Evolutionary conservation across 345 rosid species (phyloP).

Genomic region (Lumnitzera littorea): DNA sequence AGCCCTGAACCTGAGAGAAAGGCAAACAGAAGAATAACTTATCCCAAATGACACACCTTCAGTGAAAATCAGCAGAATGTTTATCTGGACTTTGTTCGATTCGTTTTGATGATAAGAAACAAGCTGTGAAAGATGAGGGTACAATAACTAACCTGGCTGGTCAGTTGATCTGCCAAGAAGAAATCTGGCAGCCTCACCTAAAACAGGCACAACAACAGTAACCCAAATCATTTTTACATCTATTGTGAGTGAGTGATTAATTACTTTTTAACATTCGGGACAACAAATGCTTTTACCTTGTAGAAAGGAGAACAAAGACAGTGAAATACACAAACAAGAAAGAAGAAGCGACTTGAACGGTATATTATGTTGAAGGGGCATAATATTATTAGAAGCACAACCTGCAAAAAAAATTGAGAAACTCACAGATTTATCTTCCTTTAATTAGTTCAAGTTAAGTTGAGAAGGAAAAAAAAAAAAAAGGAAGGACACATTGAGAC

Average conservation of each 20-base stretch:
- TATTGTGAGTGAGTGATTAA: not conserved
- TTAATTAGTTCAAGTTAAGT: not conserved
- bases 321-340: constrained; percentile 38
- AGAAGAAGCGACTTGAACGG: constrained; percentile 54
- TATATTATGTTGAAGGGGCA: constrained; percentile 66
- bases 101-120: too few species aligned
- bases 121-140: not conserved
- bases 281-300: constrained; percentile 35
- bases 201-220: not conserved
- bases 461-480: too few species aligned
- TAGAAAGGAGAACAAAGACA: constrained; percentile 60
- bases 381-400: constrained; percentile 28
- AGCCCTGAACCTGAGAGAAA: constrained; percentile 1
- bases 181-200: constrained; percentile 82
- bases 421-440: too few species aligned
- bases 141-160: constrained; percentile 53
- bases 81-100: too few species aligned
- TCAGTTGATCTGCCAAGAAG: constrained; percentile 82
- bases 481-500: too few species aligned
- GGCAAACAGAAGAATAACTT: too few species aligned
- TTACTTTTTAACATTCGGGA: not conserved
- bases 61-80: too few species aligned
- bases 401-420: constrained; percentile 21
- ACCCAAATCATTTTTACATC: not conserved
- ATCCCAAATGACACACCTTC: too few species aligned